Conservation (phyloP, 2,329 filamentous ascomycete genomes). For the Fusarium veterinarium region DNA sequence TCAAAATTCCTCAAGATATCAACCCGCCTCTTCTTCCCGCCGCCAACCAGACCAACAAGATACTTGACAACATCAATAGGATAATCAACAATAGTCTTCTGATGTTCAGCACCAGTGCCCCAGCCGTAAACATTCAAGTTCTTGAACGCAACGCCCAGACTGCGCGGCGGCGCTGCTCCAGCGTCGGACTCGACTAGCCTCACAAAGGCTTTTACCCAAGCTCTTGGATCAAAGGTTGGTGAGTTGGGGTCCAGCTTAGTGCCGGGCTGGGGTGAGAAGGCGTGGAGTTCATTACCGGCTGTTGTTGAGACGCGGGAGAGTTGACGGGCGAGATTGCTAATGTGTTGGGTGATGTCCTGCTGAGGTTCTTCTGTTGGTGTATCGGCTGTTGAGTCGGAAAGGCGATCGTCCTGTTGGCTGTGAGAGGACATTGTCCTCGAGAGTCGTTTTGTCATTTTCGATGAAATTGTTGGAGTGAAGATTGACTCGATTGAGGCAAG, state of each 20-base stretch:
- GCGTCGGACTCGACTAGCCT: slow-evolving; percentile 43
- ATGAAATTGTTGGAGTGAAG: neutral
- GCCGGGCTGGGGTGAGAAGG: slow-evolving; percentile 36
- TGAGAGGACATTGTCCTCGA: neutral
- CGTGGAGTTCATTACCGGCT: slow-evolving; percentile 25
- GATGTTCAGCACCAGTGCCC: slow-evolving; percentile 39
- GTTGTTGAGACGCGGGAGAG: slow-evolving; percentile 25
- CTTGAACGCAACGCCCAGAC: slow-evolving; percentile 45
- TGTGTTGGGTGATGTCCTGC: neutral
- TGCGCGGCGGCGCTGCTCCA: slow-evolving; percentile 36
- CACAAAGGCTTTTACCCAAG: slow-evolving; percentile 45
- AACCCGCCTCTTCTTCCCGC: slow-evolving; percentile 24
- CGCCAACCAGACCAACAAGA: neutral
- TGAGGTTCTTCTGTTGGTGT: neutral
- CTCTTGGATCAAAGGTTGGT: slow-evolving; percentile 40
- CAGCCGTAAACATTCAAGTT: slow-evolving; percentile 46
- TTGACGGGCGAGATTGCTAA: slow-evolving; percentile 28
- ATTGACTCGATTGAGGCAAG: neutral
- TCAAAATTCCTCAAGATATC: slow-evolving; percentile 46
- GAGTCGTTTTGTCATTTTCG: neutral
- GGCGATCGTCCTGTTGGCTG: neutral
- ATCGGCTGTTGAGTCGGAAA: slow-evolving; percentile 12
- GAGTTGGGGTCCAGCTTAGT: slow-evolving; percentile 42
- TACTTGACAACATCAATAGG: slow-evolving; percentile 27
- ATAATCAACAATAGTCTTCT: slow-evolving; percentile 41